Evolutionary conservation across 805 yeast genomes (phyloP), one percentile per base, ranked within the genome.

Genomic region (Scheffersomyces ergatensis): DNA sequence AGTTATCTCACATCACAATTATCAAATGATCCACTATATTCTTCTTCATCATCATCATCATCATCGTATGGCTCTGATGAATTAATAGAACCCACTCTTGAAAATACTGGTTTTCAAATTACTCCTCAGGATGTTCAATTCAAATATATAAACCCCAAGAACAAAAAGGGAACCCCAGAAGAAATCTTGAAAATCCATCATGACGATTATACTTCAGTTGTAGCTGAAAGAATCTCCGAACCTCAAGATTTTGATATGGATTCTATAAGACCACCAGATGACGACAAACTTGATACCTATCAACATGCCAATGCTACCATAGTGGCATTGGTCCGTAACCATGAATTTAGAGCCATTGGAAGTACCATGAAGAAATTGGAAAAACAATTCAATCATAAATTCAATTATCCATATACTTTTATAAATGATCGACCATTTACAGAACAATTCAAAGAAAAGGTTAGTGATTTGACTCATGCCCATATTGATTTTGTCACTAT

Each of bases 341-440:
- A 72, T 5, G 96, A 88, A 51, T 54, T 74, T 15, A 49, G 49
- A 0, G 70, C 60, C 1, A 68, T 87, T 8, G 51, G 77, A 1
- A 47, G 51, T 9, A 76, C 95, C 1, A 78, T 89, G 45, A 56
- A 55, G 40, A 77, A 74, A 46, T 74, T 89, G 27, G 95, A 88
- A 54, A 57, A 57, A 19, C 71, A 65, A 2, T 88, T 87, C 67
- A 88, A 88, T 56, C 46, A 61, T 19, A 84, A 85, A 52, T 88
- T 82, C 60, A 73, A 76, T 36, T 88, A 88, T 56, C 95, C 96
- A 0, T 88, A 88, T 65, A 86, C 87, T 1, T 84, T 88, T 44
- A 55, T 88, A 30, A 88, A 87, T 54, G 95, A 89, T 53, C 68
- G 65, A 40, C 80, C 80, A 3, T 88, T 88, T 55, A 62, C 77